Evolutionary conservation across 2,329 filamentous ascomycete genomes (phyloP).

Genomic region (Coleophoma crateriformis): DNA sequence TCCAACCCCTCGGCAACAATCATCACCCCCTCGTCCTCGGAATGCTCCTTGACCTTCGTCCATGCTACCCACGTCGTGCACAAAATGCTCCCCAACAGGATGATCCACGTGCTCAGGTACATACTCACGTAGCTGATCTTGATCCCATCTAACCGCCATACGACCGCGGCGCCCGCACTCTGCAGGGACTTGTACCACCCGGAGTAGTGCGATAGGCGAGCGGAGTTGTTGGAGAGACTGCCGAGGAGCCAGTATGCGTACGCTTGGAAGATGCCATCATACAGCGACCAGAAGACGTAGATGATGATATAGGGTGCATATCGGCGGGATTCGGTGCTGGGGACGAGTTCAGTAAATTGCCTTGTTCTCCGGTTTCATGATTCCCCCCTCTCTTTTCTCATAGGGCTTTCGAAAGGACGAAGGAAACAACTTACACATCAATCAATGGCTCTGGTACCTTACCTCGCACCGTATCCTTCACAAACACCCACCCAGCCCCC

Average conservation of each 20-base stretch:
- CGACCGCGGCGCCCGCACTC: constrained; percentile 72
- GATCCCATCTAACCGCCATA: constrained; percentile 61
- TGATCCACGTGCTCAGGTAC: constrained; percentile 69
- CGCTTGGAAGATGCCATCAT: constrained; percentile 84
- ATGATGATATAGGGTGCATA: constrained; percentile 76
- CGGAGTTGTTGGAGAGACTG: constrained; percentile 80
- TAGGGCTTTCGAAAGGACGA: too few species aligned
- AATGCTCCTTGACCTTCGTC: not conserved
- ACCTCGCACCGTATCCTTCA: constrained; percentile 46
- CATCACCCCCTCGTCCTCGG: not conserved
- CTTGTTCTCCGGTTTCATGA: too few species aligned
- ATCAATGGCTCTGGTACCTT: not conserved
- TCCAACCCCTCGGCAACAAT: too few species aligned
- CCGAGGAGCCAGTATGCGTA: constrained; percentile 92
- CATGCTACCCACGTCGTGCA: not conserved
- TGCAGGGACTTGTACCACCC: constrained; percentile 87
- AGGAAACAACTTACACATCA: not conserved
- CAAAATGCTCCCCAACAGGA: constrained; percentile 37
- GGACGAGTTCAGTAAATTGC: too few species aligned
- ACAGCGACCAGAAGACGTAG: constrained; percentile 84
- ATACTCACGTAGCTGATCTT: constrained; percentile 61
- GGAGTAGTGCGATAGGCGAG: constrained; percentile 83
- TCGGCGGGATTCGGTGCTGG: constrained; percentile 35
- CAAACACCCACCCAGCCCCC: constrained; percentile 78
- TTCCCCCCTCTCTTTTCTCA: too few species aligned